These are phyloP conservation scores for Backusella westeae DNA, from an alignment of 192 early-diverging fungal genomes.

Conservation along the genomic window DNA sequence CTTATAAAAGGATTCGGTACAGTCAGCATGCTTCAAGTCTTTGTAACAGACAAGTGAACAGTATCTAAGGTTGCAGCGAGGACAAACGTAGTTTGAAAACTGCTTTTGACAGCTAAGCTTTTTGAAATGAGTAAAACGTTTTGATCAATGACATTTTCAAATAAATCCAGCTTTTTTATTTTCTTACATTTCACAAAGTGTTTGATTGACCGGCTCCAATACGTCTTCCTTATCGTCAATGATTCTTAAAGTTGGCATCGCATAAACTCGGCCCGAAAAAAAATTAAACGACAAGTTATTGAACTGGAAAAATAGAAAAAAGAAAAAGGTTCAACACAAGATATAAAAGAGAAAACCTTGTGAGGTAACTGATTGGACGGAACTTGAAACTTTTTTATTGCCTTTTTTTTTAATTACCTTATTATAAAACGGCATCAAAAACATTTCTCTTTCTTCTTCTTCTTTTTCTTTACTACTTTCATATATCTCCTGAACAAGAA, in stretches of 20 bases:
- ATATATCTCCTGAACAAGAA: neutral
- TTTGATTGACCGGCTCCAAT: neutral
- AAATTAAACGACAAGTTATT: neutral
- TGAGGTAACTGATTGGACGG: neutral
- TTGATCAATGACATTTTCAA: neutral
- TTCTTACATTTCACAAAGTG: constrained; percentile 10
- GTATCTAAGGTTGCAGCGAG: constrained; percentile 64
- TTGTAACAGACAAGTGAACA: constrained; percentile 66
- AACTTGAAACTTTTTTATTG: constrained; percentile 10
- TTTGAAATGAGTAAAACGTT: neutral
- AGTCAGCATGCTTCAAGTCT: constrained; percentile 36
- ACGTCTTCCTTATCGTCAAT: neutral
- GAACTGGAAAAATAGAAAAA: constrained; percentile 7
- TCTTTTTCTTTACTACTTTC: neutral
- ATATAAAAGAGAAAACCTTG: neutral
- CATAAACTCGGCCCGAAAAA: constrained; percentile 9
- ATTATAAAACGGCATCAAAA: neutral
- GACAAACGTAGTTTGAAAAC: constrained; percentile 61
- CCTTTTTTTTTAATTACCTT: constrained; percentile 1
- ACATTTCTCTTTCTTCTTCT: neutral
- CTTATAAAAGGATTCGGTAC: constrained; percentile 61
- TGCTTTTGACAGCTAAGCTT: constrained; percentile 52
- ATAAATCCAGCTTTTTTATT: neutral
- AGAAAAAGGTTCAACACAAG: neutral
- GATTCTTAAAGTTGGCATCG: constrained; percentile 9